Percentiles rank a stretch among this genome's conserved stretches.
Evolutionary conservation across 2,329 filamentous ascomycete genomes (phyloP).

Genomic region (Monosporascus sp.): DNA sequence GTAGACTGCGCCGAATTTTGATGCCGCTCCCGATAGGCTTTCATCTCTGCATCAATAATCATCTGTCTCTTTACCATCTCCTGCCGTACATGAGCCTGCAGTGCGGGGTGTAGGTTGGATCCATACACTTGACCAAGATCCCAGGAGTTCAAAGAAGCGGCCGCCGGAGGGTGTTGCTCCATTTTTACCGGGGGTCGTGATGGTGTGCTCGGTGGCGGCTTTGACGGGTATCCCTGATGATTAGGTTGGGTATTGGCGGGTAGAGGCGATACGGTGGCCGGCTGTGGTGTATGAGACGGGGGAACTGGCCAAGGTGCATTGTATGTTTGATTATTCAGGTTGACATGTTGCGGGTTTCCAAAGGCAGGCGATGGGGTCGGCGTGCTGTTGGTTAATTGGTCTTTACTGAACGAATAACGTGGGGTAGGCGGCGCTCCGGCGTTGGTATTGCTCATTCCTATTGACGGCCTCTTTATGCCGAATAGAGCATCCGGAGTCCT

Average conservation of each 20-base stretch:
- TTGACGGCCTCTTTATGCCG: conserved; percentile 17
- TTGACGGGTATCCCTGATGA: conserved; percentile 2
- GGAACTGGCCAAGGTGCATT: conserved; percentile 1
- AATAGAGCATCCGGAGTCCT: conserved; percentile 34
- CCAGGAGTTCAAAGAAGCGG: conserved; percentile 4
- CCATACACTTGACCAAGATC: conserved; percentile 7
- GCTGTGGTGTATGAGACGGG: neutral
- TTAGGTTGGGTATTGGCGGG: neutral
- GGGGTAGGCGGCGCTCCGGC: conserved; percentile 7
- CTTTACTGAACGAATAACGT: conserved; percentile 10
- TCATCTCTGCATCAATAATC: conserved; percentile 7
- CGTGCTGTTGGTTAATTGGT: conserved; percentile 1
- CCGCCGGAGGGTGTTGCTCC: conserved; percentile 3
- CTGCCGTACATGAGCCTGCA: conserved; percentile 24
- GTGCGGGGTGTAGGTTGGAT: conserved; percentile 24
- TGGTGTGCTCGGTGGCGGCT: conserved; percentile 1
- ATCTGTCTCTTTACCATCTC: conserved; percentile 20
- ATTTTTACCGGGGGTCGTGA: neutral
- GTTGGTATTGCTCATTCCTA: conserved; percentile 8
- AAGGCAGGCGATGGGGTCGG: neutral
- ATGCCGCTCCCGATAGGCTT: neutral
- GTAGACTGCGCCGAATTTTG: neutral
- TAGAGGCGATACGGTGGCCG: neutral
- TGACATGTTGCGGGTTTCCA: neutral
- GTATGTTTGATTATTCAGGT: neutral